phyloP scores from a whole-genome alignment of 306 rosid species.

The Ormosia semicastrata region DNA sequence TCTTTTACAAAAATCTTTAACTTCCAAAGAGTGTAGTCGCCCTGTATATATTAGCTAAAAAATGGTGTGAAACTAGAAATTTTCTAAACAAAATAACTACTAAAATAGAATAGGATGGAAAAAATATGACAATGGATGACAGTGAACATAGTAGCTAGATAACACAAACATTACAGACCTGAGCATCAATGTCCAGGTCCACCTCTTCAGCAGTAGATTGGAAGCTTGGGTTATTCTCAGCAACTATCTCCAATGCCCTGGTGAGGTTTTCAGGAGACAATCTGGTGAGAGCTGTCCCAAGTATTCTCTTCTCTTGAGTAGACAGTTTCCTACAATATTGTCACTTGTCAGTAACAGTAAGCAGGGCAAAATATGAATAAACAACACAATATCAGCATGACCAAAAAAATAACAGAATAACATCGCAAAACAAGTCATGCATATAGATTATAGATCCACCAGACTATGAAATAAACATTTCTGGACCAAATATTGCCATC shows the following conservation, averaged over 20 bases:
- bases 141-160: not conserved
- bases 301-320: slow-evolving; percentile 67
- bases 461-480: not conserved
- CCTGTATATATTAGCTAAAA: slow-evolving; percentile 40
- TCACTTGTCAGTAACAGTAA: not conserved
- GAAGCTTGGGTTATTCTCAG: slow-evolving; percentile 71
- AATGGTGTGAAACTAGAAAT: not conserved
- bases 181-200: slow-evolving; percentile 88
- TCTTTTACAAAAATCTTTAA: slow-evolving; percentile 64
- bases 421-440: slow-evolving; percentile 1
- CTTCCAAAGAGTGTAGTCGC: slow-evolving; percentile 75
- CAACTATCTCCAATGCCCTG: slow-evolving; percentile 77
- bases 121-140: not conserved
- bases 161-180: slow-evolving; percentile 41
- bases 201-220: slow-evolving; percentile 61
- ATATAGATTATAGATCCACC: not conserved
- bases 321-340: slow-evolving; percentile 51
- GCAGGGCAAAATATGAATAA: slow-evolving; percentile 14
- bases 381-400: not conserved
- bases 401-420: not conserved
- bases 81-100: not conserved
- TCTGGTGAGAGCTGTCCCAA: slow-evolving; percentile 58
- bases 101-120: not conserved
- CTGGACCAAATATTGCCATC: slow-evolving; percentile 1
- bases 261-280: slow-evolving; percentile 66